A percentile compares a stretch with the other conserved stretches of the same genome.
phyloP scores from a whole-genome alignment of 495 filamentous ascomycete genomes.

The Penicillium coprophilum region DNA sequence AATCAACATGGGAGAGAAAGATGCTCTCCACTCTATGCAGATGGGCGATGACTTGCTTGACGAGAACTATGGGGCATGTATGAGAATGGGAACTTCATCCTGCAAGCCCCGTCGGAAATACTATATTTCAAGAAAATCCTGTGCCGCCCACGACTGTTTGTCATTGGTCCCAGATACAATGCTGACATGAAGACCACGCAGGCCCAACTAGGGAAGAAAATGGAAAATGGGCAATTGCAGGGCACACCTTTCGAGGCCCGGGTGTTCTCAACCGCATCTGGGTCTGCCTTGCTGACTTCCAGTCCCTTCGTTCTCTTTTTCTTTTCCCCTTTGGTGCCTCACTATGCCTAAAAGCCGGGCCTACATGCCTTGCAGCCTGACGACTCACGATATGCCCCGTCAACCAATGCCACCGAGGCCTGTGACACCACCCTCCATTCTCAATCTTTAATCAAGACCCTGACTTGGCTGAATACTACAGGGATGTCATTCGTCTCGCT shows the following conservation, averaged over 20 bases:
- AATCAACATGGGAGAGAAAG: conserved; percentile 17
- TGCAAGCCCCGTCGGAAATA: conserved; percentile 19
- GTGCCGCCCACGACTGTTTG: conserved; percentile 4
- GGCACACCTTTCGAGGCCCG: conserved; percentile 18
- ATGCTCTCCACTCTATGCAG: conserved; percentile 23
- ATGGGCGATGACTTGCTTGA: conserved; percentile 29
- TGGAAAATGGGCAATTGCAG: conserved; percentile 6
- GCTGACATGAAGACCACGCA: conserved; percentile 23
- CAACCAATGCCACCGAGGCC: conserved; percentile 25
- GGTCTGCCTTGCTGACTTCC: conserved; percentile 5
- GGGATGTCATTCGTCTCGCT: conserved; percentile 15
- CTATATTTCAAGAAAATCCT: conserved; percentile 13
- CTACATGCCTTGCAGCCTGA: conserved; percentile 35
- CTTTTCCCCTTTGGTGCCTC: conserved; percentile 9
- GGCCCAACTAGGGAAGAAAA: conserved; percentile 11
- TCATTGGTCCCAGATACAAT: conserved; percentile 27
- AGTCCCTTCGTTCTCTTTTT: neutral
- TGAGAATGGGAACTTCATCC: conserved; percentile 9
- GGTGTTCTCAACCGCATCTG: conserved; percentile 7
- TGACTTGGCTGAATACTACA: conserved; percentile 6
- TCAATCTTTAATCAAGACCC: neutral
- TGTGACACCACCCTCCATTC: conserved; percentile 25
- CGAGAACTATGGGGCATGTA: conserved; percentile 8
- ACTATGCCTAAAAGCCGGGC: conserved; percentile 13
- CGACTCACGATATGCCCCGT: conserved; percentile 26